These are phyloP conservation scores for Maudiozyma barnettii DNA, from an alignment of 805 yeast species.

Conservation along the genomic window DNA sequence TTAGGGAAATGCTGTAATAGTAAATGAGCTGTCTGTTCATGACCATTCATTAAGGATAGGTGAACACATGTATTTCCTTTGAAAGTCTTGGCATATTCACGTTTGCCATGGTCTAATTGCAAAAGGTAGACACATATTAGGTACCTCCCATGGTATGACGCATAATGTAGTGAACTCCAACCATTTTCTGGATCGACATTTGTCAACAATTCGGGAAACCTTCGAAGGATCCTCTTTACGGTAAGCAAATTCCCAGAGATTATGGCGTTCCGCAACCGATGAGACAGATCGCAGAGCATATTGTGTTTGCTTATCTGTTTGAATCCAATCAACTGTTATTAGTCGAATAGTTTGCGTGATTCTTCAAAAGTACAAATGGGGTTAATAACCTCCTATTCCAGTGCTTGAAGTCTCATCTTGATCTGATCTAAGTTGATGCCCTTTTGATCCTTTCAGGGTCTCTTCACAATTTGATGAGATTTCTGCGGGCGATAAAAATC, in stretches of 20 bases:
- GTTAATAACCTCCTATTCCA: too few relatives aligned
- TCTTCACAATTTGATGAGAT: too few relatives aligned
- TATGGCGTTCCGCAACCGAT: conserved; percentile 61
- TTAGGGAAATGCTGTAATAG: conserved; percentile 56
- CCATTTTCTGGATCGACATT: conserved; percentile 65
- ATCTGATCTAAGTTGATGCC: too few relatives aligned
- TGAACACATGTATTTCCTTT: conserved; percentile 60
- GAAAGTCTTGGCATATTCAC: conserved; percentile 44
- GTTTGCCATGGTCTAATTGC: conserved; percentile 45
- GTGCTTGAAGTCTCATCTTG: too few relatives aligned
- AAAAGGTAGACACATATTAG: conserved; percentile 54
- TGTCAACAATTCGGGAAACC: conserved; percentile 60
- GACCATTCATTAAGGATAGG: conserved; percentile 52
- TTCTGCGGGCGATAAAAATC: too few relatives aligned
- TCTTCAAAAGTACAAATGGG: too few relatives aligned
- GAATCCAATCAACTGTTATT: too few relatives aligned
- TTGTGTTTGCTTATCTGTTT: neutral
- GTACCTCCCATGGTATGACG: conserved; percentile 64
- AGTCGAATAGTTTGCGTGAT: too few relatives aligned
- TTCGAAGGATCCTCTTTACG: conserved; percentile 52
- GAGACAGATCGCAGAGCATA: conserved; percentile 43
- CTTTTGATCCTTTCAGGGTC: too few relatives aligned
- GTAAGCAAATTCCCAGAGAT: conserved; percentile 51
- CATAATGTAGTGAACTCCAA: conserved; percentile 78
- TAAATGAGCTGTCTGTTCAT: conserved; percentile 63